Evolutionary conservation across 1,284 basidiomycete genomes (phyloP).

Genomic region (Cryptococcus deneoformans): DNA sequence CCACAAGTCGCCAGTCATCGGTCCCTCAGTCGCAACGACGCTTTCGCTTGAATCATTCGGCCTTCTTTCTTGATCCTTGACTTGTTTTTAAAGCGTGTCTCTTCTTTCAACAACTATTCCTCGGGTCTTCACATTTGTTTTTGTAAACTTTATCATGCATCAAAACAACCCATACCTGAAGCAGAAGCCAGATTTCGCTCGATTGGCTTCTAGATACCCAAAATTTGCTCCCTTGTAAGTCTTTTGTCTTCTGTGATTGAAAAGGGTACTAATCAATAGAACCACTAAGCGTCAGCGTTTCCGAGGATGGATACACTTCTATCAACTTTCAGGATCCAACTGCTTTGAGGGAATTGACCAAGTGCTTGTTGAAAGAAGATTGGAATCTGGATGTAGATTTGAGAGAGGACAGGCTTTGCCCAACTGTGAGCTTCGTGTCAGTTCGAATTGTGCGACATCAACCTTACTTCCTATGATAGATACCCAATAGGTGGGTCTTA

Average conservation of each 20-base stretch:
- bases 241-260: not conserved
- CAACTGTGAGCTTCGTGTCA: constrained; percentile 60
- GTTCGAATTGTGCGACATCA: not conserved
- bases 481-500: constrained; percentile 42
- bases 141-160: constrained; percentile 35
- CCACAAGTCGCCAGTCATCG: no score
- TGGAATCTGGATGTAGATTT: constrained; percentile 64
- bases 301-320: constrained; percentile 15
- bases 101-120: not conserved
- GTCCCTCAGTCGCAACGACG: no score
- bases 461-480: constrained; percentile 14
- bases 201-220: constrained; percentile 60
- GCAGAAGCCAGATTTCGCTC: constrained; percentile 62
- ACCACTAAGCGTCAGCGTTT: constrained; percentile 16
- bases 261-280: not conserved
- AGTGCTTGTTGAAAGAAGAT: constrained; percentile 70
- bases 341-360: constrained; percentile 70
- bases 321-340: constrained; percentile 70
- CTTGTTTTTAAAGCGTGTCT: not conserved
- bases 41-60: no score
- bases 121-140: no score
- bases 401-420: constrained; percentile 73
- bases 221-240: constrained; percentile 63
- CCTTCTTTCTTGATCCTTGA: not conserved
- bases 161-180: constrained; percentile 44